phyloP scores from a whole-genome alignment of 208 protist species.

The Trypanosomatidae sp. region DNA sequence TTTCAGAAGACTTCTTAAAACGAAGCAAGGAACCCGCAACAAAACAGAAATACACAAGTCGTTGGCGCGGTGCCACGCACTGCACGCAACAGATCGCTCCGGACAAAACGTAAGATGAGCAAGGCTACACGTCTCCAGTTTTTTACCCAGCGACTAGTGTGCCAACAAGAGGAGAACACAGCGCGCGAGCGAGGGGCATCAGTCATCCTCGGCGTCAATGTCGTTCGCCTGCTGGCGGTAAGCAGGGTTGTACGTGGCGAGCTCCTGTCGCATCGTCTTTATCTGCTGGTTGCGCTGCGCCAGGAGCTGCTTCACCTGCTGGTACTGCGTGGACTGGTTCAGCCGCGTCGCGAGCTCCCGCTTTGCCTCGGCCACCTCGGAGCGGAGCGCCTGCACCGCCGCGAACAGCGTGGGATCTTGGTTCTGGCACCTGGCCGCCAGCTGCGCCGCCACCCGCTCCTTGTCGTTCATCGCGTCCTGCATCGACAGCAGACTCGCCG shows the following conservation, averaged over 20 bases:
- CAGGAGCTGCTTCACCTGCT: conserved; percentile 71
- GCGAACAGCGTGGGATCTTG: conserved; percentile 38
- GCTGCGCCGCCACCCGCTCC: conserved; percentile 38
- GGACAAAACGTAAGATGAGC: too few species aligned
- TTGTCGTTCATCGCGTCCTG: conserved; percentile 50
- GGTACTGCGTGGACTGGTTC: conserved; percentile 77
- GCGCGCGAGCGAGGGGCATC: too few species aligned
- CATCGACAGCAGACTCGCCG: conserved; percentile 47
- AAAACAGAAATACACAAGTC: too few species aligned
- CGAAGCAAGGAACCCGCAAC: too few species aligned
- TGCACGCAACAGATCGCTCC: too few species aligned
- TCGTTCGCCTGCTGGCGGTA: conserved; percentile 35
- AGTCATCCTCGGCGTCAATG: conserved; percentile 60
- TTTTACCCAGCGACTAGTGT: not conserved
- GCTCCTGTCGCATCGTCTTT: conserved; percentile 39
- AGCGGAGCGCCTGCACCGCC: conserved; percentile 41
- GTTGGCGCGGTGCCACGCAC: too few species aligned
- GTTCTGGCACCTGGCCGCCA: conserved; percentile 32
- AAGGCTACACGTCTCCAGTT: too few species aligned
- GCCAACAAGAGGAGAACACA: too few species aligned
- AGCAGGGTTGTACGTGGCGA: conserved; percentile 47
- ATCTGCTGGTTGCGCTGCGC: conserved; percentile 64
- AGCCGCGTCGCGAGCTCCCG: conserved; percentile 58
- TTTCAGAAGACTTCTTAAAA: too few species aligned
- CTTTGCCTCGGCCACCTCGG: conserved; percentile 59